Conservation (phyloP, 371 early-diverging fungal genomes). For the Mortierella polycephala region DNA sequence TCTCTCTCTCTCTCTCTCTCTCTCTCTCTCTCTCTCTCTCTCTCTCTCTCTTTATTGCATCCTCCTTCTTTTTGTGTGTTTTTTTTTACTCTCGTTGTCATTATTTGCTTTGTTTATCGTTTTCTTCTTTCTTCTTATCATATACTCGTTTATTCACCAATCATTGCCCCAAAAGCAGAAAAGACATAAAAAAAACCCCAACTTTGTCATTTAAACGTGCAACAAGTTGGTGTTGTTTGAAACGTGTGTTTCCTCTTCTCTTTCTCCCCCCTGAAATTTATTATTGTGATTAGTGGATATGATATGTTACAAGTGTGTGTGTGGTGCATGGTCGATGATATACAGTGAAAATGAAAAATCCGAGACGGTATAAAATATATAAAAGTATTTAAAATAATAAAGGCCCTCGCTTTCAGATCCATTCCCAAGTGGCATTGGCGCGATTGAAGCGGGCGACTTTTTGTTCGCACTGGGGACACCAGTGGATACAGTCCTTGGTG, state of each 20-base stretch:
- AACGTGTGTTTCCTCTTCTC: not conserved
- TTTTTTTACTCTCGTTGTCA: not conserved
- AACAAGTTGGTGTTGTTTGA: too few species aligned
- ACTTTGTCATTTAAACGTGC: not conserved
- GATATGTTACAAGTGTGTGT: too few species aligned
- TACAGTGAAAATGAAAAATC: not conserved
- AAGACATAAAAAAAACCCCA: not conserved
- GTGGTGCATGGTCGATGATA: not conserved
- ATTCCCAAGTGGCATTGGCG: constrained; percentile 42
- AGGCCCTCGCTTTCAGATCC: constrained; percentile 15
- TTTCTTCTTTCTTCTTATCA: not conserved
- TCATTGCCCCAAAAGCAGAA: not conserved
- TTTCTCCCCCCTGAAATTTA: not conserved
- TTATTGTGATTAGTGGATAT: not conserved
- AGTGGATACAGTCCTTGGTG: constrained; percentile 51
- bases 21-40: constrained; percentile 10
- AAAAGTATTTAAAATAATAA: not conserved
- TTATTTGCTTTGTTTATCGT: not conserved
- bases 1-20: not conserved
- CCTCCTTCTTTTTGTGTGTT: constrained; percentile 6
- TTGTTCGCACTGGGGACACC: constrained; percentile 37
- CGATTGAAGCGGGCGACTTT: constrained; percentile 37
- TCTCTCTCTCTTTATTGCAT: not conserved
- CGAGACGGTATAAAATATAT: not conserved
- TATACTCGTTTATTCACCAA: not conserved